phyloP scores from a whole-genome alignment of 1,284 basidiomycete species.

The Fomitopsis pinicola region DNA sequence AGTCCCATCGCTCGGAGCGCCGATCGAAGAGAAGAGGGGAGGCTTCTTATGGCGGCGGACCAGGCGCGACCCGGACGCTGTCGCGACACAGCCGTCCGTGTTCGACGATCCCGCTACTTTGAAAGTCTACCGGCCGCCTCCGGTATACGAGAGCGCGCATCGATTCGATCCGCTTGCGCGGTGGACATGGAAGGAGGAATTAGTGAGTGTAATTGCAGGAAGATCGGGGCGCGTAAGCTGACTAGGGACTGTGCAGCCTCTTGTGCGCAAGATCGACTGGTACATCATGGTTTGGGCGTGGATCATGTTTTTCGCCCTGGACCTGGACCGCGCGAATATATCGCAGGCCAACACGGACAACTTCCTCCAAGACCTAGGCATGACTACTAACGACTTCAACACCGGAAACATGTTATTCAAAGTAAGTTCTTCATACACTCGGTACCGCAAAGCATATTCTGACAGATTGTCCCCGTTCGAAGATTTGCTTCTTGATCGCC shows the following conservation, averaged over 20 bases:
- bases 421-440: slow-evolving; percentile 8
- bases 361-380: slow-evolving; percentile 56
- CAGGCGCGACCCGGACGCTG: slow-evolving; percentile 24
- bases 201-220: slow-evolving; percentile 28
- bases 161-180: slow-evolving; percentile 62
- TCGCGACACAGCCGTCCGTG: slow-evolving; percentile 33
- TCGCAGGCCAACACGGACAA: slow-evolving; percentile 64
- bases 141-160: slow-evolving; percentile 58
- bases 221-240: neutral
- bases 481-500: slow-evolving; percentile 54
- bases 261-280: slow-evolving; percentile 59
- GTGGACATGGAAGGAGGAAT: slow-evolving; percentile 70
- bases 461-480: slow-evolving; percentile 32
- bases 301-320: slow-evolving; percentile 55
- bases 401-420: slow-evolving; percentile 49
- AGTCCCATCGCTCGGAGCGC: slow-evolving; percentile 24
- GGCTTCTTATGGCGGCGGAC: slow-evolving; percentile 22
- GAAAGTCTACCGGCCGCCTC: slow-evolving; percentile 52
- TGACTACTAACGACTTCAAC: slow-evolving; percentile 66
- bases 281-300: slow-evolving; percentile 63
- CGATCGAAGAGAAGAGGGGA: slow-evolving; percentile 11
- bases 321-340: slow-evolving; percentile 57
- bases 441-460: neutral
- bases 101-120: slow-evolving; percentile 46
- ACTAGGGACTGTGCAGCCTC: slow-evolving; percentile 26